Evolutionary conservation across 768 basidiomycete species (phyloP).

Genomic region (Porphyrellus cyaneotinctus): DNA sequence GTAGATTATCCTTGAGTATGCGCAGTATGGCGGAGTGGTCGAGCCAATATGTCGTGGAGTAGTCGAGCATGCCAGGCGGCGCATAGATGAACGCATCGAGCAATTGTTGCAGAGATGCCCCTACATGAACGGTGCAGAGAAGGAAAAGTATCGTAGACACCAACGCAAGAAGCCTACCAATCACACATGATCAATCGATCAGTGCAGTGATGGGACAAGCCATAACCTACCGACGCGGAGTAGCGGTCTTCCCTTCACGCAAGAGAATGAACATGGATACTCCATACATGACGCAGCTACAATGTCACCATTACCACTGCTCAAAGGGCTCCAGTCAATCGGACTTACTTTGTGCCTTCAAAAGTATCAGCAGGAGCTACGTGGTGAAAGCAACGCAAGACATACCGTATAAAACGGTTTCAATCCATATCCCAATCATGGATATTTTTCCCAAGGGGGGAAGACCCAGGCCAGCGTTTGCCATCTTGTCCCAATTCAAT

Average conservation of each 20-base stretch:
- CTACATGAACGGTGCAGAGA: not conserved
- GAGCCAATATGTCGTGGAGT: slow-evolving; percentile 4
- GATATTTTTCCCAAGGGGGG: not conserved
- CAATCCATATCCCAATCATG: not conserved
- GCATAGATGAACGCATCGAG: slow-evolving; percentile 1
- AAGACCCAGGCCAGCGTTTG: not conserved
- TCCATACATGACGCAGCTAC: not conserved
- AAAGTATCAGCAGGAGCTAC: not conserved
- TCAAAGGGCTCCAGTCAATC: no score
- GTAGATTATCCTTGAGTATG: not conserved
- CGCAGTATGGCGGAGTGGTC: not conserved
- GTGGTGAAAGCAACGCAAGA: not conserved
- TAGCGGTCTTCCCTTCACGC: not conserved
- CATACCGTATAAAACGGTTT: not conserved
- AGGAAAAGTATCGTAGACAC: not conserved
- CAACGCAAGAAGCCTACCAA: not conserved
- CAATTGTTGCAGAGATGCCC: not conserved
- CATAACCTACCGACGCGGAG: not conserved
- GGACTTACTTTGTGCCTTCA: not conserved
- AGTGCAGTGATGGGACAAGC: not conserved
- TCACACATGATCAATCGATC: not conserved
- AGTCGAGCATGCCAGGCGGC: not conserved
- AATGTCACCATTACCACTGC: not conserved
- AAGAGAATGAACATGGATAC: slow-evolving; percentile 1
- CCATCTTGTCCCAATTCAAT: not conserved